Percentiles rank a stretch among this genome's conserved stretches.
phyloP scores from a whole-genome alignment of 1,284 basidiomycete genomes.

The Rhodotorula glutinis region DNA sequence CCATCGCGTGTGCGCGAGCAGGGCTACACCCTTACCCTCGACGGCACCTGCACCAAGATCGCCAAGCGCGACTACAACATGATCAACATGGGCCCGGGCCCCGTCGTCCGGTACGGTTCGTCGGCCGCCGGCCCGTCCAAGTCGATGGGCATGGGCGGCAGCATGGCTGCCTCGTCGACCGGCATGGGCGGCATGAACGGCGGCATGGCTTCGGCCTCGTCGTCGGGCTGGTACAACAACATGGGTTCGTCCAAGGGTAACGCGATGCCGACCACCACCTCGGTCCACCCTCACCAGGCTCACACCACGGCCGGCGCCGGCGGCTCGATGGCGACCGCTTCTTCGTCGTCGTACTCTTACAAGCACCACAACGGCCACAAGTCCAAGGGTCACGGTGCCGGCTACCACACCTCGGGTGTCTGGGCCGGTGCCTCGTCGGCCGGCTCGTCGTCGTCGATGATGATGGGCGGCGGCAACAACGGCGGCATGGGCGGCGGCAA shows the following conservation, averaged over 20 bases:
- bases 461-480: too few relatives aligned
- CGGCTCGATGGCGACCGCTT: constrained; percentile 12
- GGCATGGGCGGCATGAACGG: too few relatives aligned
- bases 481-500: not conserved
- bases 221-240: too few relatives aligned
- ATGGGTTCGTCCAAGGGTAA: too few relatives aligned
- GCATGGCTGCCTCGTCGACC: too few relatives aligned
- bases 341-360: constrained; percentile 20
- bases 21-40: constrained; percentile 33
- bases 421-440: not conserved
- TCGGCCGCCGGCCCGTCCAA: not conserved
- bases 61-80: constrained; percentile 24
- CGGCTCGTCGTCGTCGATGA: not conserved
- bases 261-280: not conserved
- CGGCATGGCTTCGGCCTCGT: too few relatives aligned
- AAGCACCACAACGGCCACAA: constrained; percentile 23
- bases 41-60: constrained; percentile 29
- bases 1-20: too few relatives aligned
- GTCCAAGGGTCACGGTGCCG: not conserved
- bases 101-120: not conserved
- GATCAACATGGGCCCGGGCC: constrained; percentile 4
- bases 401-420: not conserved
- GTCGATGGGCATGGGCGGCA: too few relatives aligned
- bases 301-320: constrained; percentile 18
- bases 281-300: constrained; percentile 5